Conservation (phyloP, 2,329 filamentous ascomycete genomes). For the Penicillium sclerotigenum region DNA sequence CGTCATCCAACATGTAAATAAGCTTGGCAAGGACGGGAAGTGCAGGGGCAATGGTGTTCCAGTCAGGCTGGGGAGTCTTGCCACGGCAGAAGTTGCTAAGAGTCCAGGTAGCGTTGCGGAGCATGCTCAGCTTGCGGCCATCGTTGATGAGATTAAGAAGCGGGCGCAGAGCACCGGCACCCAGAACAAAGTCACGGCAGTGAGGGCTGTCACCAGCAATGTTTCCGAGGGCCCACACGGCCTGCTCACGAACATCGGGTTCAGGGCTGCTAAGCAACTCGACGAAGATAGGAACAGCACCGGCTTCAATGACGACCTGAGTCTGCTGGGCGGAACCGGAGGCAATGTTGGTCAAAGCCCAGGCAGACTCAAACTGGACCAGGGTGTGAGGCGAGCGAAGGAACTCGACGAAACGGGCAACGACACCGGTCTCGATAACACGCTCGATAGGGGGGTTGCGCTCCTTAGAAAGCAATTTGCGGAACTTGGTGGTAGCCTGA, state of each 20-base stretch:
- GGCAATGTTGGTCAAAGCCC: conserved; percentile 98
- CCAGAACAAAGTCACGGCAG: conserved; percentile 94
- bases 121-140: conserved; percentile 98
- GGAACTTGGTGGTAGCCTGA: conserved; percentile 94
- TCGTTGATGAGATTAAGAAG: conserved; percentile 87
- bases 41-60: conserved; percentile 90
- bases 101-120: conserved; percentile 97
- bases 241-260: conserved; percentile 96
- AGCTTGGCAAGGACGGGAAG: conserved; percentile 94
- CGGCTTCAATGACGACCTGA: conserved; percentile 97
- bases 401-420: conserved; percentile 96
- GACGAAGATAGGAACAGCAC: conserved; percentile 96
- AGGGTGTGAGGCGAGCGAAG: conserved; percentile 95
- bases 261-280: conserved; percentile 93
- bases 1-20: conserved; percentile 96
- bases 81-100: conserved; percentile 99
- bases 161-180: conserved; percentile 85
- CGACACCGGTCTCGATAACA: conserved; percentile 98
- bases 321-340: conserved; percentile 96
- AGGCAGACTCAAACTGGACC: conserved; percentile 97
- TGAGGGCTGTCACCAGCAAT: conserved; percentile 97
- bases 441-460: conserved; percentile 98
- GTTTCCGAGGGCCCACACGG: conserved; percentile 97
- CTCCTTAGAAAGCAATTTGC: conserved; percentile 97
- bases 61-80: conserved; percentile 98